Evolutionary conservation across 352 stramenopile genomes (phyloP).

Genomic region (Stramenopiles sp.): DNA sequence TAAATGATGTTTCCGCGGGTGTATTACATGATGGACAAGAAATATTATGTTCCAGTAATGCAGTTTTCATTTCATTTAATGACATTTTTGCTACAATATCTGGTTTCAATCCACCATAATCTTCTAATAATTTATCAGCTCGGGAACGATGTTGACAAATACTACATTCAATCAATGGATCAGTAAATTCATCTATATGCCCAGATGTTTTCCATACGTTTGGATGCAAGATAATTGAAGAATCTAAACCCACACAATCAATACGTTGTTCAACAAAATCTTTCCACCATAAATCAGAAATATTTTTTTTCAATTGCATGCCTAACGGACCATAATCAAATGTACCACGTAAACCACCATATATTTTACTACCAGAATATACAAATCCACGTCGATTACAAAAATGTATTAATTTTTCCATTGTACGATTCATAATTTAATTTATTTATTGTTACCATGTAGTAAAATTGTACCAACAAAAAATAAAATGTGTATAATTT

Average conservation of each 20-base stretch:
- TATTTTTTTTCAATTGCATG: slow-evolving; percentile 67
- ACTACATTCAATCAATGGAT: slow-evolving; percentile 97
- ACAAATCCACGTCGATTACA: slow-evolving; percentile 99
- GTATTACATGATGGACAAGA: slow-evolving; percentile 67
- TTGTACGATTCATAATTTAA: no score
- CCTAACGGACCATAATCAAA: slow-evolving; percentile 93
- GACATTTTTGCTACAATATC: slow-evolving; percentile 78
- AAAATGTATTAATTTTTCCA: no score
- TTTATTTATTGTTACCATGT: no score
- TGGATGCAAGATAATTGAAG: no score
- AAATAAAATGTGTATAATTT: no score
- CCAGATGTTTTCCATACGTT: slow-evolving; percentile 92
- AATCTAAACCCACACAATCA: slow-evolving; percentile 94
- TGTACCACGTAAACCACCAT: slow-evolving; percentile 90
- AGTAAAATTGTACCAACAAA: no score
- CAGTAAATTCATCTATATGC: slow-evolving; percentile 96
- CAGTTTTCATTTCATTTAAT: slow-evolving; percentile 78
- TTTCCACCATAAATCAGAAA: slow-evolving; percentile 83
- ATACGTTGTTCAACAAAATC: slow-evolving; percentile 99
- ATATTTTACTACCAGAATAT: slow-evolving; percentile 96
- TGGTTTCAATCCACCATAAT: slow-evolving; percentile 44
- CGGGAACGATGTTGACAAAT: slow-evolving; percentile 91
- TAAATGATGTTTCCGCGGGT: slow-evolving; percentile 80
- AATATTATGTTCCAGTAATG: slow-evolving; percentile 80
- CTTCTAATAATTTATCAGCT: slow-evolving; percentile 97